Evolutionary conservation across 176 grass and related monocot genomes (phyloP).

Genomic region (Tillandsia leiboldiana): DNA sequence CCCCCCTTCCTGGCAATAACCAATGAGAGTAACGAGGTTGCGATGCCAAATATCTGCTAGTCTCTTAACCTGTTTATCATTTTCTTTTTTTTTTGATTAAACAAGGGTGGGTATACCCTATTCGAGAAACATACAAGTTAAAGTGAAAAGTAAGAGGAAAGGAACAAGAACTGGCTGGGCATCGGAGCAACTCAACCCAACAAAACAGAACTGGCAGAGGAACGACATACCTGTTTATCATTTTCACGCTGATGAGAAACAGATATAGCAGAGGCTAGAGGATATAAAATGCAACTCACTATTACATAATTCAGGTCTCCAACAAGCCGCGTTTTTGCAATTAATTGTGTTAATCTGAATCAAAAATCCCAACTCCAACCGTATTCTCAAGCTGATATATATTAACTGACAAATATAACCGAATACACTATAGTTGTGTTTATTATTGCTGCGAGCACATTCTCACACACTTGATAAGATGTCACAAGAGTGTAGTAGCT

Average conservation of each 20-base stretch:
- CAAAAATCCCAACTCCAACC: background rate
- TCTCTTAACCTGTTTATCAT: constrained; percentile 36
- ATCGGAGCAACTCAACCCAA: background rate
- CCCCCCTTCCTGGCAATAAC: constrained; percentile 80
- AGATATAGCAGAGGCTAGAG: background rate
- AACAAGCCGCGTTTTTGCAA: background rate
- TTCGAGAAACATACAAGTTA: background rate
- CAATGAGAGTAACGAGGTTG: constrained; percentile 68
- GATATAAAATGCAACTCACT: background rate
- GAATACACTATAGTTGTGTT: background rate
- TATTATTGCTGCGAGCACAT: background rate
- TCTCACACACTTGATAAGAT: background rate
- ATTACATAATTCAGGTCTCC: background rate
- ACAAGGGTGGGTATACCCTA: too few species aligned
- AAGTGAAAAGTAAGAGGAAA: background rate
- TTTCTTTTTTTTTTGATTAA: too few species aligned
- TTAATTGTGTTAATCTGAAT: background rate
- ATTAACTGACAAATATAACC: background rate
- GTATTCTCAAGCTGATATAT: background rate
- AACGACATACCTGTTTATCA: background rate
- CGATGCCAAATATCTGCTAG: constrained; percentile 74
- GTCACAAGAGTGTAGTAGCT: background rate
- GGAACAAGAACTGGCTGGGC: background rate
- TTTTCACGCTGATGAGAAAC: background rate
- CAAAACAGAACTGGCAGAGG: background rate